Base-by-base conservation (phyloP, 2,329 filamentous ascomycete species). In the Huntiella decipiens region DNA sequence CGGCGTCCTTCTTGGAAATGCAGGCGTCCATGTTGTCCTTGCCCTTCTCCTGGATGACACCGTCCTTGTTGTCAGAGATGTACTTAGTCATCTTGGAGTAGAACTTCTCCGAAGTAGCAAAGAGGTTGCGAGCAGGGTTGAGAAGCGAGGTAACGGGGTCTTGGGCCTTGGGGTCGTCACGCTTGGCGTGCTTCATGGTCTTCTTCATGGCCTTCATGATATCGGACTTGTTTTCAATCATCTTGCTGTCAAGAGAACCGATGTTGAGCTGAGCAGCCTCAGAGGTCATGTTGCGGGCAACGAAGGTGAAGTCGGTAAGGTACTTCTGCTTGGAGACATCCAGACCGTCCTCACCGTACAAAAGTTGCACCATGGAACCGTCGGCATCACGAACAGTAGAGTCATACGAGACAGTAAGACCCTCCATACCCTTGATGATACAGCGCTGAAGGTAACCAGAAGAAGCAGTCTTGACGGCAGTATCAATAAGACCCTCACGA, bases 351-450 rank as follows among this genome's bases (percentile, higher is more conserved):
- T 98, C 91, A 50, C 91, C 91, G 57, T 96, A 98, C 31, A 98
- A 62, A 62, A 98, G 96, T 58, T 98, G 91, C 2, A 98, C 73
- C 56, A 98, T 73, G 2, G 82, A 84, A 17, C 92, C 92, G 59
- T 98, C 92, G 1, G 88, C 79, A 56, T 98, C 88, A 52, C 91
- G 77, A 12, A 98, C 91, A 1, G 87, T 92, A 6, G 80, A 87
- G 57, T 98, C 91, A 59, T 98, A 96, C 51, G 87, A 78, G 2
- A 93, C 86, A 55, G 78, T 81, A 38, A 96, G 69, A 3, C 91
- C 91, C 62, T 98, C 91, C 82, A 98, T 92, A 51, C 91, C 91
- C 66, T 98, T 98, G 66, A 98, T 92, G 51, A 98, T 71, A 70
- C 91, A 98, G 58, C 92, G 74, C 60, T 98, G 91, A 44, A 98